Base-by-base conservation (phyloP, 306 rosid genomes). In the Spatholobus suberectus region DNA sequence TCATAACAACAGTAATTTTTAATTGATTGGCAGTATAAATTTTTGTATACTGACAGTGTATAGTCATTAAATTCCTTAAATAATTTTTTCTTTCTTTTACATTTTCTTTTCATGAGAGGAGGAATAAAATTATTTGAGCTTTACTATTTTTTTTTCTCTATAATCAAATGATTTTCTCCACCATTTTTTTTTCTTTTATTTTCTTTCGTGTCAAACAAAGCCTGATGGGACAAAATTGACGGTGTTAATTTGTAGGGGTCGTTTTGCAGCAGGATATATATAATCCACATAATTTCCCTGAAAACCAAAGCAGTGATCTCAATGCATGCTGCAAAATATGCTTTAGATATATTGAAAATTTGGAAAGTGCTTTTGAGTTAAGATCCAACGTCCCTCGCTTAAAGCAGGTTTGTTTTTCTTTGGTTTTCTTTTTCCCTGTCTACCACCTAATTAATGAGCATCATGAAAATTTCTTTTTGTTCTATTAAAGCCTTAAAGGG, bases 381-480 rank as follows among this genome's bases (percentile, higher is more conserved):
- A 73, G 71, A 77, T 76, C 47, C 58, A 81, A 66, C 40, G 51
- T 59, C 66, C 37, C 54, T 35, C 27, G 38, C 51, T 81, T 54
- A 85, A 85, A 78, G 76, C 59, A 65, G 54, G 49, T 76, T 44
- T 57, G 75, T 63, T 77, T 69, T 81, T 69, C 68, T 70, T 27
- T 61, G 69, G 62, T 81, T 79, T 35, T 74, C 78, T 15, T 61
- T 79, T 67, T 81, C 75, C 68, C 73, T 82, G 86, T 82, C 82
- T 86, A 82, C 82, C 84, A 81, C 75, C 83, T 85, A 82, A 69
- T 78, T 85, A 85, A 69, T 81, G 85, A 81, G 90, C 88, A 89
- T 85, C 81, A 55, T 78, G 57, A 58, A 68, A 69, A 73, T 40
- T 75, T 68, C 21, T 49, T 41, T 86, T 84, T 66, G 75, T 84